phyloP scores from a whole-genome alignment of 2,329 filamentous ascomycete genomes.

The Fusarium sp. region DNA sequence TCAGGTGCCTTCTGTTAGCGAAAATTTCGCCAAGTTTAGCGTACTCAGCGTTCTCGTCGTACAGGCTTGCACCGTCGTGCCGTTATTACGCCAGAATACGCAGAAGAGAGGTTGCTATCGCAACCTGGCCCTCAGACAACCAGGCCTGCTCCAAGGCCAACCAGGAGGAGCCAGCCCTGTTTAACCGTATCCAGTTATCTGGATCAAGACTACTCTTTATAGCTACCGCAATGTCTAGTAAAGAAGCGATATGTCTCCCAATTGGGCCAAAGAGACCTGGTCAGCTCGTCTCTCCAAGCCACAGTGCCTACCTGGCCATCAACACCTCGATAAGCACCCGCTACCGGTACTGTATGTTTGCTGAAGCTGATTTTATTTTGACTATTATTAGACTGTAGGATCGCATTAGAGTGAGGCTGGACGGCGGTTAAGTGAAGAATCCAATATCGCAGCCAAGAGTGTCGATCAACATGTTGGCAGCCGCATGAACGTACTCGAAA shows the following conservation, averaged over 20 bases:
- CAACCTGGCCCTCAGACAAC: too few relatives aligned
- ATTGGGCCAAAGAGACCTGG: neutral
- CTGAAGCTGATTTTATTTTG: neutral
- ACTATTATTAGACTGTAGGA: neutral
- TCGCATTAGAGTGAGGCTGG: neutral
- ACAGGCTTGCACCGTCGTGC: neutral
- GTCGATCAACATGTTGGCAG: neutral
- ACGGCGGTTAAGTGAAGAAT: neutral
- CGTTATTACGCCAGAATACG: neutral
- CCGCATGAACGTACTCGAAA: neutral
- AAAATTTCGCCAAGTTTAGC: neutral
- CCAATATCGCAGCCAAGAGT: neutral
- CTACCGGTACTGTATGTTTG: neutral
- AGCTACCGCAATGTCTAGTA: neutral
- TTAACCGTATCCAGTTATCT: neutral
- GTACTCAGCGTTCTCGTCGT: neutral
- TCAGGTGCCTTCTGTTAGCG: neutral
- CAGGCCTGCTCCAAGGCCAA: neutral
- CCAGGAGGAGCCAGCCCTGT: too few relatives aligned
- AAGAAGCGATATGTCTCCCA: neutral
- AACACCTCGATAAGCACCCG: neutral
- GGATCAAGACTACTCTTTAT: neutral
- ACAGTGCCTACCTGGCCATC: neutral
- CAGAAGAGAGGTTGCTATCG: neutral
- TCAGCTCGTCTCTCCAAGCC: neutral